Evolutionary conservation across 1,139 yeast genomes (phyloP).

Genomic region (Kazachstania sp.): DNA sequence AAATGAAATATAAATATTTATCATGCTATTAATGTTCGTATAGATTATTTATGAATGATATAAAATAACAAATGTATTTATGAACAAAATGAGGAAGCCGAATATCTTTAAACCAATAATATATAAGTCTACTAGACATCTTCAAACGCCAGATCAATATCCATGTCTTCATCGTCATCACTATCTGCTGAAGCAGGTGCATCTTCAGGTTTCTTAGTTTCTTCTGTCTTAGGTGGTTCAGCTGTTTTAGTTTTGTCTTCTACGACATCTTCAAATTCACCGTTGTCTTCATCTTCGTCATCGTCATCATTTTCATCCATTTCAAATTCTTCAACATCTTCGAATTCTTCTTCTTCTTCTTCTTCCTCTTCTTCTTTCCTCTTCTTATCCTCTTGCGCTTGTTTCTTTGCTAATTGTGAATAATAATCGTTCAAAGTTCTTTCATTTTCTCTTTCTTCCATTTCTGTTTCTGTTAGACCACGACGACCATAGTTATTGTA

Average conservation of each 20-base stretch:
- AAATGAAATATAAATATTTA: too few species aligned
- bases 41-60: too few species aligned
- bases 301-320: slow-evolving; percentile 40
- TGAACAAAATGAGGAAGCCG: too few species aligned
- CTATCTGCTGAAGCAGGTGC: slow-evolving; percentile 28
- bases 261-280: slow-evolving; percentile 19
- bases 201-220: slow-evolving; percentile 1
- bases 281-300: slow-evolving; percentile 20
- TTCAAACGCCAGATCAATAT: slow-evolving; percentile 31
- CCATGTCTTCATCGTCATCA: slow-evolving; percentile 24
- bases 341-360: slow-evolving; percentile 24
- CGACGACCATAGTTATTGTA: slow-evolving; percentile 12
- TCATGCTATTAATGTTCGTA: too few species aligned
- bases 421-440: slow-evolving; percentile 54
- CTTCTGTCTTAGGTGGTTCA: slow-evolving; percentile 12
- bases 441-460: slow-evolving; percentile 48
- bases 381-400: slow-evolving; percentile 42
- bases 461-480: slow-evolving; percentile 24
- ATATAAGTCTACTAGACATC: slow-evolving; percentile 21
- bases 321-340: slow-evolving; percentile 32
- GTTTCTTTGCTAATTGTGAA: slow-evolving; percentile 48
- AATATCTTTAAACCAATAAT: too few species aligned
- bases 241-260: slow-evolving; percentile 31
- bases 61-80: too few species aligned
- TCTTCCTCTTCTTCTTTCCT: slow-evolving; percentile 40